Percentiles rank a stretch among this genome's conserved stretches.
Evolutionary conservation across 2,329 filamentous ascomycete species (phyloP).

Genomic region (Ambrosiella xylebori): DNA sequence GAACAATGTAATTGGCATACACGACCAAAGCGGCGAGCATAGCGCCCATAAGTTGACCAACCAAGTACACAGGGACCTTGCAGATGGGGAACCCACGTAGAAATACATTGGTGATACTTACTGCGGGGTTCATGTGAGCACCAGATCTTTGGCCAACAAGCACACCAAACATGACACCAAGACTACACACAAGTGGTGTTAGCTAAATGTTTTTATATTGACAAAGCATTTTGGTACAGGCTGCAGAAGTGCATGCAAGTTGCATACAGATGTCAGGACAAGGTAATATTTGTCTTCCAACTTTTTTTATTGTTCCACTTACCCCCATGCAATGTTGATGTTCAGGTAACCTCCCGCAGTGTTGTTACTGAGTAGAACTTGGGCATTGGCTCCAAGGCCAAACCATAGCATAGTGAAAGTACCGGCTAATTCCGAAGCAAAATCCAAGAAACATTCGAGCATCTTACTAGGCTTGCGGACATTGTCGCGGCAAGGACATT

Average conservation of each 20-base stretch:
- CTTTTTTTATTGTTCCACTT: constrained; percentile 14
- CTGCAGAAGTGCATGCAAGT: background rate
- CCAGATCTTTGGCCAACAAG: constrained; percentile 50
- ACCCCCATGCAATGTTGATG: constrained; percentile 34
- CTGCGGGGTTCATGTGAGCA: constrained; percentile 52
- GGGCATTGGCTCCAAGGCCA: constrained; percentile 52
- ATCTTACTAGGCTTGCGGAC: constrained; percentile 1
- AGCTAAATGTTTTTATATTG: constrained; percentile 1
- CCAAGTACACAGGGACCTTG: constrained; percentile 48
- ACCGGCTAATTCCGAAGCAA: constrained; percentile 47
- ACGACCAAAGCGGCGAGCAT: constrained; percentile 44
- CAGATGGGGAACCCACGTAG: constrained; percentile 52
- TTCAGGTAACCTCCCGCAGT: constrained; percentile 32
- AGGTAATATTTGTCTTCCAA: background rate
- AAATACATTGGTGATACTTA: constrained; percentile 52
- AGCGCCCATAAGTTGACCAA: constrained; percentile 50
- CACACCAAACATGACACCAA: constrained; percentile 52
- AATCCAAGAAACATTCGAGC: constrained; percentile 12
- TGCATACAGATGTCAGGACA: background rate
- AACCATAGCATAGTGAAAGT: constrained; percentile 53
- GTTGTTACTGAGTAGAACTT: constrained; percentile 41
- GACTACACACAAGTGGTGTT: constrained; percentile 19
- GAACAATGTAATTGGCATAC: constrained; percentile 46
- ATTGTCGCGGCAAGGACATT: constrained; percentile 1
- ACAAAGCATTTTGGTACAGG: background rate